A percentile compares a stretch with the other conserved stretches of the same genome.
phyloP scores from a whole-genome alignment of 257 asterid species.

The Capsicum baccatum region DNA sequence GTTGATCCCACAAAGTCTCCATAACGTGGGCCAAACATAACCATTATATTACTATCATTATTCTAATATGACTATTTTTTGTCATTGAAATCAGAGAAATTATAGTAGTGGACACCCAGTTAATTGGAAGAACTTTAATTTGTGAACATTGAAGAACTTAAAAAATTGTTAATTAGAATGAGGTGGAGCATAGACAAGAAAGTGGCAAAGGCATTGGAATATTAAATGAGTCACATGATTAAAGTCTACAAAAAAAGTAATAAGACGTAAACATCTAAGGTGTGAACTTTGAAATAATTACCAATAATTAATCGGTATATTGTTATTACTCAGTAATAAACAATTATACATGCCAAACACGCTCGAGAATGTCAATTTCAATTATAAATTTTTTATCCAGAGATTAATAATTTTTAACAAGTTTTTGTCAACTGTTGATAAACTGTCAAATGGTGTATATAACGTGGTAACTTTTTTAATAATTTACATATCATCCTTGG shows the following conservation, averaged over 20 bases:
- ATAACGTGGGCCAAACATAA: background rate
- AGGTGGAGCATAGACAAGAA: background rate
- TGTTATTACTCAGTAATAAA: background rate
- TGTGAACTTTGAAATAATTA: background rate
- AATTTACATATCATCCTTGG: background rate
- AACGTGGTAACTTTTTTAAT: background rate
- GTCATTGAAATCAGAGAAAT: background rate
- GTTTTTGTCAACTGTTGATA: background rate
- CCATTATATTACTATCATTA: background rate
- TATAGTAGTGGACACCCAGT: slow-evolving; percentile 4
- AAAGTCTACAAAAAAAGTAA: background rate
- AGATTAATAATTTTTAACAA: background rate
- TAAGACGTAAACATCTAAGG: background rate
- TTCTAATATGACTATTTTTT: background rate
- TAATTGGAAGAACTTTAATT: background rate
- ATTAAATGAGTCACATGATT: background rate
- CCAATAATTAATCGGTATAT: background rate
- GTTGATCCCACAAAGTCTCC: background rate
- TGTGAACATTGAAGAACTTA: background rate
- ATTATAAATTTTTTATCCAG: background rate
- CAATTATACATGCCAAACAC: slow-evolving; percentile 21
- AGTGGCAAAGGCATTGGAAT: background rate
- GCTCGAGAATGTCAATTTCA: background rate
- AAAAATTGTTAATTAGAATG: background rate
- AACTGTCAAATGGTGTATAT: background rate